These are phyloP conservation scores for Astrothelium macrocarpum DNA, from an alignment of 495 filamentous ascomycete species.

Conservation along the genomic window DNA sequence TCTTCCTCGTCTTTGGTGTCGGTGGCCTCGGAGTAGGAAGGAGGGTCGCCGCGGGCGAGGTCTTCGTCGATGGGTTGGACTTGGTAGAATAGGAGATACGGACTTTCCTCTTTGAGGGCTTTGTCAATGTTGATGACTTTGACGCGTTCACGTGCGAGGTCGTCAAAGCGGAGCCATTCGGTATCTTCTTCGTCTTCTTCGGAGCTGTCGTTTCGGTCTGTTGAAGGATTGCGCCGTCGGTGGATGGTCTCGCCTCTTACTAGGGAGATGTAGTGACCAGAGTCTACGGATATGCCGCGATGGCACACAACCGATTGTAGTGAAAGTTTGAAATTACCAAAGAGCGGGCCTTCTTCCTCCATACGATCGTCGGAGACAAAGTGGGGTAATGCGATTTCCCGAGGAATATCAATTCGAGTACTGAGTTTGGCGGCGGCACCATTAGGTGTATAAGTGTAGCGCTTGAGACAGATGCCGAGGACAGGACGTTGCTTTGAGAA, in stretches of 20 bases:
- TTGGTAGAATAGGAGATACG: slow-evolving; percentile 92
- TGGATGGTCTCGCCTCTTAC: slow-evolving; percentile 44
- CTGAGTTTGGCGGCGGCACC: slow-evolving; percentile 59
- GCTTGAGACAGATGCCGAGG: slow-evolving; percentile 82
- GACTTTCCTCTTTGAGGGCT: slow-evolving; percentile 69
- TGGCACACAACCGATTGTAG: slow-evolving; percentile 89
- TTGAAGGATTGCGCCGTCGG: slow-evolving; percentile 35
- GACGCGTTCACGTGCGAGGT: slow-evolving; percentile 64
- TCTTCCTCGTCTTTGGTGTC: slow-evolving; percentile 10
- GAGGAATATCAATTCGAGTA: slow-evolving; percentile 83
- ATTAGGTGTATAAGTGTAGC: slow-evolving; percentile 66
- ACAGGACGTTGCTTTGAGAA: slow-evolving; percentile 69
- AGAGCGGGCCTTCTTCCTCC: slow-evolving; percentile 52
- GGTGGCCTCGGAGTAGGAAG: slow-evolving; percentile 41
- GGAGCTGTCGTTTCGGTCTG: slow-evolving; percentile 39
- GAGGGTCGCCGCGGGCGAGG: slow-evolving; percentile 36
- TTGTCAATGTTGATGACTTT: slow-evolving; percentile 67
- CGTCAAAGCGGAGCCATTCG: slow-evolving; percentile 86
- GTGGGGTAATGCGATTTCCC: slow-evolving; percentile 77
- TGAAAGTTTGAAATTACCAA: slow-evolving; percentile 77
- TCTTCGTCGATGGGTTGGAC: slow-evolving; percentile 76
- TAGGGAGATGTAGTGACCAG: slow-evolving; percentile 83
- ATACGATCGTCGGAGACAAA: slow-evolving; percentile 76
- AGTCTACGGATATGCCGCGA: slow-evolving; percentile 76
- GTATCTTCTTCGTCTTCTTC: slow-evolving; percentile 41